Conservation (phyloP, 495 filamentous ascomycete species). For the Xylaria scruposa region DNA sequence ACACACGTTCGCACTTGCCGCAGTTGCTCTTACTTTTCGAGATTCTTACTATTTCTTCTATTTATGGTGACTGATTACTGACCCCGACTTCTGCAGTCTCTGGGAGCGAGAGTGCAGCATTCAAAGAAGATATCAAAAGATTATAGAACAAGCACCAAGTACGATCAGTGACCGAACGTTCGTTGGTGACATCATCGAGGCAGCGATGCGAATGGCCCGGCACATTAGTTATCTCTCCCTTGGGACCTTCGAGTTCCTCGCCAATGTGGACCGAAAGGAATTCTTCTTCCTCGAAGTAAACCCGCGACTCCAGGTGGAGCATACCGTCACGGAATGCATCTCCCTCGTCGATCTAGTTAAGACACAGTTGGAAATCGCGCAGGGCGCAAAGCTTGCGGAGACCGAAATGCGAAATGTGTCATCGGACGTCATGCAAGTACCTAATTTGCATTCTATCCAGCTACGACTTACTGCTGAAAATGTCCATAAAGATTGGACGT, state of each 20-base stretch:
- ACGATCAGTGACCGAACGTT: conserved; percentile 38
- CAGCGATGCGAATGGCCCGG: conserved; percentile 53
- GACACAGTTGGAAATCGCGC: conserved; percentile 61
- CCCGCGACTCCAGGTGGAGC: conserved; percentile 69
- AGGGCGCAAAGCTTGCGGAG: conserved; percentile 53
- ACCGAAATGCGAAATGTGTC: conserved; percentile 46
- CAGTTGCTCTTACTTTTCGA: background rate
- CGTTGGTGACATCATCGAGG: conserved; percentile 44
- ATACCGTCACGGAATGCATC: conserved; percentile 66
- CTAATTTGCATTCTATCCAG: conserved; percentile 57
- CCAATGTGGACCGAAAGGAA: conserved; percentile 56
- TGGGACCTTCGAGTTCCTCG: conserved; percentile 68
- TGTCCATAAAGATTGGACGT: conserved; percentile 56
- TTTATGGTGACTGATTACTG: background rate
- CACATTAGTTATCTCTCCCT: conserved; percentile 62
- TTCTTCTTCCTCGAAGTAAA: conserved; percentile 74
- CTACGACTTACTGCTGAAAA: conserved; percentile 66
- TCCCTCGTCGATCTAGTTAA: conserved; percentile 63
- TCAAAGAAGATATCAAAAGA: conserved; percentile 63
- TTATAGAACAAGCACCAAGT: conserved; percentile 55
- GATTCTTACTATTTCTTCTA: background rate
- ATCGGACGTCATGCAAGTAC: conserved; percentile 39
- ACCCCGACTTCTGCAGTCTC: conserved; percentile 33
- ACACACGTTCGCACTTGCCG: background rate
- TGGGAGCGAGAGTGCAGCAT: conserved; percentile 68